Evolutionary conservation across 2,329 filamentous ascomycete genomes (phyloP).

Genomic region (Endocalyx cinctus): DNA sequence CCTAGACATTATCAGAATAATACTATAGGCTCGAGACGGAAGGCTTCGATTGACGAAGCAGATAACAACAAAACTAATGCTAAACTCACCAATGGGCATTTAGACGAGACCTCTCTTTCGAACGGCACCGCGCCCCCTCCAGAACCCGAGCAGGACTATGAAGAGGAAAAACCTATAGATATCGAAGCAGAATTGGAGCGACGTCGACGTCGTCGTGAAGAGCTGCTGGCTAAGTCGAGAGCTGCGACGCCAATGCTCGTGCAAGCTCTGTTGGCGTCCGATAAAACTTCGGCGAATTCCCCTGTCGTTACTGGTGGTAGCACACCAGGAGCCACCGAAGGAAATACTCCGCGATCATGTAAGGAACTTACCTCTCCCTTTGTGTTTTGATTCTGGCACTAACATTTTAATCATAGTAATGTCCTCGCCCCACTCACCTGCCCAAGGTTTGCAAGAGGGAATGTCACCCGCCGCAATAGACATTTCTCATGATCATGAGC

Average conservation of each 20-base stretch:
- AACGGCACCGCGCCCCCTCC: slow-evolving; percentile 20
- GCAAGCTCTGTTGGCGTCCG: slow-evolving; percentile 64
- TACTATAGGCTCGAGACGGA: slow-evolving; percentile 58
- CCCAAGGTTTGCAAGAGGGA: slow-evolving; percentile 43
- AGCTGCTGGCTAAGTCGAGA: slow-evolving; percentile 77
- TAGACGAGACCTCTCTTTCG: slow-evolving; percentile 32
- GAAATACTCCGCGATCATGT: slow-evolving; percentile 45
- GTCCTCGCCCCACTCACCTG: slow-evolving; percentile 35
- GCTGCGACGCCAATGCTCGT: slow-evolving; percentile 70
- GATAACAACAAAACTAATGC: slow-evolving; percentile 57
- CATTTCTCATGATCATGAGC: slow-evolving; percentile 61
- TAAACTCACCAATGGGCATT: slow-evolving; percentile 63
- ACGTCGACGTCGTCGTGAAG: slow-evolving; percentile 77
- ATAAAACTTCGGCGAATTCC: slow-evolving; percentile 53
- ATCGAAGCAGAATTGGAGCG: slow-evolving; percentile 82
- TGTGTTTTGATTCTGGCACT: slow-evolving; percentile 6
- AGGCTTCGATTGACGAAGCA: slow-evolving; percentile 54
- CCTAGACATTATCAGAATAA: slow-evolving; percentile 46
- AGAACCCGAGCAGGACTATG: slow-evolving; percentile 39
- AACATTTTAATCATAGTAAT: slow-evolving; percentile 9
- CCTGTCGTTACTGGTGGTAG: slow-evolving; percentile 42
- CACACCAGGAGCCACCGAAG: slow-evolving; percentile 34
- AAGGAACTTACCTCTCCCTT: slow-evolving; percentile 17
- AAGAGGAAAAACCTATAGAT: slow-evolving; percentile 61
- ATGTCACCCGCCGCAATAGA: slow-evolving; percentile 57